Percentiles rank a stretch among this genome's conserved stretches.
Evolutionary conservation across 495 filamentous ascomycete genomes (phyloP).

Genomic region (Trichocladium uniseriatum): DNA sequence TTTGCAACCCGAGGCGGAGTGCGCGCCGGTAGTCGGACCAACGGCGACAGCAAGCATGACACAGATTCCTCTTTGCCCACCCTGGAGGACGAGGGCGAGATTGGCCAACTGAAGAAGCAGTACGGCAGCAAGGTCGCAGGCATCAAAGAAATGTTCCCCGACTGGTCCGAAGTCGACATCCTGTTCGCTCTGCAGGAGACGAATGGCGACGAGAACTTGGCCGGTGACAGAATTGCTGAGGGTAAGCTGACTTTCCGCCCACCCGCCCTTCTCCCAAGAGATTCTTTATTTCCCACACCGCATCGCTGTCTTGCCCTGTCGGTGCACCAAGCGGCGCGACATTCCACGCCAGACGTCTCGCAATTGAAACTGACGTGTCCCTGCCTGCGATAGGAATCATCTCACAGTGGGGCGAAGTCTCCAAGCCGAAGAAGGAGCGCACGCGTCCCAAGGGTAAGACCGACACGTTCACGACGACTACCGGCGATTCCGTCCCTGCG

Average conservation of each 20-base stretch:
- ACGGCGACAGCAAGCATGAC: constrained; percentile 50
- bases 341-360: background rate
- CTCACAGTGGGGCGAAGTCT: constrained; percentile 91
- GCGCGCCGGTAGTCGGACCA: constrained; percentile 41
- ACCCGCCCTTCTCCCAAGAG: background rate
- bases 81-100: constrained; percentile 79
- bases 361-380: constrained; percentile 9
- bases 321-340: background rate
- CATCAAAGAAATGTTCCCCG: constrained; percentile 84
- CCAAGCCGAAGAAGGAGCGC: constrained; percentile 81
- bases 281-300: background rate
- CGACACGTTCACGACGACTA: constrained; percentile 42
- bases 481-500: constrained; percentile 38
- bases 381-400: constrained; percentile 57
- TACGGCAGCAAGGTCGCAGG: constrained; percentile 63
- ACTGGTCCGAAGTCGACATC: constrained; percentile 87
- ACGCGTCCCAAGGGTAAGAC: constrained; percentile 79
- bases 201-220: constrained; percentile 72
- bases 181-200: constrained; percentile 87
- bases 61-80: constrained; percentile 38
- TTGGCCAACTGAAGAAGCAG: constrained; percentile 82
- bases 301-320: background rate
- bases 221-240: constrained; percentile 84
- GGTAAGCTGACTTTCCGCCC: constrained; percentile 45
- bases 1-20: constrained; percentile 66